Evolutionary conservation across 495 filamentous ascomycete species (phyloP).

Genomic region (Pyrenula aspistea): DNA sequence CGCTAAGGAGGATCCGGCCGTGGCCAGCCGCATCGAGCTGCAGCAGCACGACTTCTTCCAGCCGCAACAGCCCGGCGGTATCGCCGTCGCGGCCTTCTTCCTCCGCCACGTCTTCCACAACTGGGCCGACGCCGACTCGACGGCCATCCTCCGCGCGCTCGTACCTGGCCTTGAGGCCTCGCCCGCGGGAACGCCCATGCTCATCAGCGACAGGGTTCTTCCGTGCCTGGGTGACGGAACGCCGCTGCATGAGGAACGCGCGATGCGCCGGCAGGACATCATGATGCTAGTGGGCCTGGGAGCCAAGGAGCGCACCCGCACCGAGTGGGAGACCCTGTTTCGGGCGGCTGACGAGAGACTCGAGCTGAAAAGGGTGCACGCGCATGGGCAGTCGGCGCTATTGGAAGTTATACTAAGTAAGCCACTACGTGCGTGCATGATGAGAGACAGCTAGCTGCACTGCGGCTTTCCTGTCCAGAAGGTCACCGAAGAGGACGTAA

Average conservation of each 20-base stretch:
- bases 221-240: neutral
- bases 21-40: constrained; percentile 25
- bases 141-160: constrained; percentile 17
- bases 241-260: constrained; percentile 3
- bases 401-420: too few species aligned
- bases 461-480: too few species aligned
- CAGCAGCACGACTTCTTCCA: constrained; percentile 35
- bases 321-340: constrained; percentile 1
- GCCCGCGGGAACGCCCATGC: constrained; percentile 1
- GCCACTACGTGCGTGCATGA: too few species aligned
- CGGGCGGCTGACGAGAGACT: constrained; percentile 1
- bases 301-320: neutral
- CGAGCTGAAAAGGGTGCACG: constrained; percentile 1
- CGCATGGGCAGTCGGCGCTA: neutral
- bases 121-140: constrained; percentile 24
- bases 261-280: constrained; percentile 1
- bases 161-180: neutral
- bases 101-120: constrained; percentile 29
- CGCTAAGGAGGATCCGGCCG: too few species aligned
- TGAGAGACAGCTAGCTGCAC: too few species aligned
- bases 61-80: constrained; percentile 28
- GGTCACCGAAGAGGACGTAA: too few species aligned
- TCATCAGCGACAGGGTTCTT: constrained; percentile 2
- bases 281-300: constrained; percentile 3
- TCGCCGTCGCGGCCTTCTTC: constrained; percentile 33